phyloP scores from a whole-genome alignment of 2,329 filamentous ascomycete species.

The Didymella lethalis region DNA sequence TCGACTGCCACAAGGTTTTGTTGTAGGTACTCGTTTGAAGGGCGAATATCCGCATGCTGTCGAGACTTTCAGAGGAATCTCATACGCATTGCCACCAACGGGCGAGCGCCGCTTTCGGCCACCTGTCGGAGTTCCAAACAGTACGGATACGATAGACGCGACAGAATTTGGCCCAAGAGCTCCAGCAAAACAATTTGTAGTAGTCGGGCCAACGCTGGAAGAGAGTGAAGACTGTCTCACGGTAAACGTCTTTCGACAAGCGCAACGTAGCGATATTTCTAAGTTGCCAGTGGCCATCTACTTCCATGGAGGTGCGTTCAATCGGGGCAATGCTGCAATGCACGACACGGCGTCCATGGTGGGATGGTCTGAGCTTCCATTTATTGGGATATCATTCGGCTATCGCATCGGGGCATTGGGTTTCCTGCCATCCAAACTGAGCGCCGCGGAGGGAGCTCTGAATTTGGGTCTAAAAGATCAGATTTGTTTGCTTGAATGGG shows the following conservation, averaged over 20 bases:
- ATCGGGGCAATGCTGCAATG: conserved; percentile 45
- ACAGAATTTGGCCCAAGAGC: conserved; percentile 30
- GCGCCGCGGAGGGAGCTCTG: conserved; percentile 42
- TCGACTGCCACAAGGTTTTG: background rate
- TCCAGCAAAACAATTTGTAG: conserved; percentile 28
- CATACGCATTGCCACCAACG: conserved; percentile 31
- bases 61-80: conserved; percentile 31
- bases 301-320: conserved; percentile 71
- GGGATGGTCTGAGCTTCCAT: conserved; percentile 58
- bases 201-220: conserved; percentile 21
- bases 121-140: conserved; percentile 25
- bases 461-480: conserved; percentile 34
- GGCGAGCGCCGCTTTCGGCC: conserved; percentile 31
- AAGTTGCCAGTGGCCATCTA: conserved; percentile 56
- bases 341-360: conserved; percentile 70
- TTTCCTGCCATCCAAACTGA: conserved; percentile 20
- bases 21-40: background rate
- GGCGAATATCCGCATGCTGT: conserved; percentile 11
- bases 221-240: conserved; percentile 34
- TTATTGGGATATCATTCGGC: conserved; percentile 60
- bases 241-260: conserved; percentile 31
- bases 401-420: conserved; percentile 30
- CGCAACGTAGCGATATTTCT: background rate
- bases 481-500: conserved; percentile 53
- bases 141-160: conserved; percentile 24